phyloP scores from a whole-genome alignment of 257 asterid species.

The Nicotiana tomentosiformis region DNA sequence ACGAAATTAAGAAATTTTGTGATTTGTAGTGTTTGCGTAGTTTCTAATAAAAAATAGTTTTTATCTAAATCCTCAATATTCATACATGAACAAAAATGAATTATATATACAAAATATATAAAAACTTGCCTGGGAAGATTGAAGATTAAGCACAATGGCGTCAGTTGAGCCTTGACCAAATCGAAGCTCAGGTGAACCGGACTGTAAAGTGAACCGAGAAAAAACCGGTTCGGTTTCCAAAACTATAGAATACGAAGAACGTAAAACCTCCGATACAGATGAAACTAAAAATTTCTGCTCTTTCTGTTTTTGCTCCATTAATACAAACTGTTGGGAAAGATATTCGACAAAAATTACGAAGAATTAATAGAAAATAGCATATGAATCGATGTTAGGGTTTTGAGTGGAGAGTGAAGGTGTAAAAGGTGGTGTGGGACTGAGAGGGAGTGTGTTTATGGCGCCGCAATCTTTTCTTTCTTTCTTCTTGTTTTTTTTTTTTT shows the following conservation, averaged over 20 bases:
- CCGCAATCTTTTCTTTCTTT: background rate
- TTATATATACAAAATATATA: background rate
- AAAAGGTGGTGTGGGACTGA: background rate
- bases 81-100: background rate
- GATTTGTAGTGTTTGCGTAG: background rate
- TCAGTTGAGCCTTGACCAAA: slow-evolving; percentile 39
- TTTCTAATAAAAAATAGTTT: background rate
- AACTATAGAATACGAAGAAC: slow-evolving; percentile 35
- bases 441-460: too few species aligned
- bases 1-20: too few species aligned
- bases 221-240: slow-evolving; percentile 40
- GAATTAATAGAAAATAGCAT: background rate
- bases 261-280: slow-evolving; percentile 65
- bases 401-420: background rate
- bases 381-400: background rate
- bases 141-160: slow-evolving; percentile 50
- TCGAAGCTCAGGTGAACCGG: slow-evolving; percentile 39
- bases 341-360: background rate
- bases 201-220: slow-evolving; percentile 54
- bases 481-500: background rate
- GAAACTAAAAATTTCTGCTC: slow-evolving; percentile 62
- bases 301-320: slow-evolving; percentile 38
- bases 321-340: background rate
- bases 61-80: background rate
- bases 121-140: slow-evolving; percentile 39